Evolutionary conservation across 495 filamentous ascomycete species (phyloP).

Genomic region (Aspergillus steynii): DNA sequence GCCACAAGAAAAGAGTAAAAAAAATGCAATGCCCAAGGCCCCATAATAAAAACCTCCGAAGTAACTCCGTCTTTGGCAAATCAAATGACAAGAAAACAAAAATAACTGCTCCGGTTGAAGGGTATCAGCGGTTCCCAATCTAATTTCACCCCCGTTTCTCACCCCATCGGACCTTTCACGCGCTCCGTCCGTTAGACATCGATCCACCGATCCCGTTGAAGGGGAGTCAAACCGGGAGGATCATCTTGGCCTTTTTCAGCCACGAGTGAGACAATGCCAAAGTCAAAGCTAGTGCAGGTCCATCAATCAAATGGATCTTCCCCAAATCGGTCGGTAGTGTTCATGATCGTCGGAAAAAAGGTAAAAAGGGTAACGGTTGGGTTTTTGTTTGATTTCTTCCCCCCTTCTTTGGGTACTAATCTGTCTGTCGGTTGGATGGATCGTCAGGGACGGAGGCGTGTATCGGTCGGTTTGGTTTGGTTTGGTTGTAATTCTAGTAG

Average conservation of each 20-base stretch:
- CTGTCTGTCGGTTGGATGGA: background rate
- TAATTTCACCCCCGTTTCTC: background rate
- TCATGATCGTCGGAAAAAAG: background rate
- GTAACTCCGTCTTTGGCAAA: background rate
- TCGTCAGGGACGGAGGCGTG: background rate
- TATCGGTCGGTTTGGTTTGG: background rate
- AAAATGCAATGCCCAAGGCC: background rate
- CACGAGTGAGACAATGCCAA: background rate
- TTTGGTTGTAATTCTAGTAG: background rate
- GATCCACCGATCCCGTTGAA: background rate
- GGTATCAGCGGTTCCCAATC: background rate
- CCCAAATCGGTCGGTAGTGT: background rate
- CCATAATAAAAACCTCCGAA: background rate
- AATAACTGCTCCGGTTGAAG: background rate
- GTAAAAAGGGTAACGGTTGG: background rate
- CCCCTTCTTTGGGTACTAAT: background rate
- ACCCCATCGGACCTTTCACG: too few species aligned
- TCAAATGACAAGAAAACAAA: background rate
- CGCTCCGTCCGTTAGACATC: background rate
- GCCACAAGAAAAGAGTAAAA: background rate
- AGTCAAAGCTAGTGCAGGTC: background rate
- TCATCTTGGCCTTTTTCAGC: background rate
- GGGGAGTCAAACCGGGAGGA: background rate
- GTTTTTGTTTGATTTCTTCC: background rate
- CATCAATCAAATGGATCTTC: background rate